A percentile compares a stretch with the other conserved stretches of the same genome.
Evolutionary conservation across 352 stramenopile species (phyloP).

Genomic region (Globisporangium paddicum): DNA sequence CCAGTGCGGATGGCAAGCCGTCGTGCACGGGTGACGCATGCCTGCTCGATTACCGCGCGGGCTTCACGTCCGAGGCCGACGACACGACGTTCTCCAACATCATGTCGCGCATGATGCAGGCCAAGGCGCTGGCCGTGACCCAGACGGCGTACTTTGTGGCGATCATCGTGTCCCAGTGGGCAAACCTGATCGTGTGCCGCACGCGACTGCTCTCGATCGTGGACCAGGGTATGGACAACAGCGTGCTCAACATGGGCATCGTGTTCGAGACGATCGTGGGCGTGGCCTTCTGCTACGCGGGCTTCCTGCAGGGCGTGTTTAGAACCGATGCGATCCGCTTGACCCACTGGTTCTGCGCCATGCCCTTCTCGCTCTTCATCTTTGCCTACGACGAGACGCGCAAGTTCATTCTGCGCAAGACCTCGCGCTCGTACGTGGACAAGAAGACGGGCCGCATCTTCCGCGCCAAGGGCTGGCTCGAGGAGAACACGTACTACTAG

Average conservation of each 20-base stretch:
- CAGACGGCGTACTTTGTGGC: constrained; percentile 81
- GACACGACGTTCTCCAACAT: constrained; percentile 50
- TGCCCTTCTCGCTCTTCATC: constrained; percentile 81
- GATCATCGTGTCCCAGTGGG: constrained; percentile 81
- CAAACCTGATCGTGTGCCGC: constrained; percentile 84
- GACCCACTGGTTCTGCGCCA: constrained; percentile 78
- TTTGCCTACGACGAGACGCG: constrained; percentile 84
- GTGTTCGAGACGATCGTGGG: constrained; percentile 83
- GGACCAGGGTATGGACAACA: constrained; percentile 86
- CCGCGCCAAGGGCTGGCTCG: constrained; percentile 61
- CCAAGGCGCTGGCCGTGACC: constrained; percentile 64
- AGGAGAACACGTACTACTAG: constrained; percentile 83
- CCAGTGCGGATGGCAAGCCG: constrained; percentile 11
- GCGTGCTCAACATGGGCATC: constrained; percentile 85
- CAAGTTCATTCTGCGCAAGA: constrained; percentile 83
- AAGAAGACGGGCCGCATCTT: constrained; percentile 46
- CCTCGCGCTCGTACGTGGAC: constrained; percentile 52
- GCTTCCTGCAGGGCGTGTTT: constrained; percentile 63
- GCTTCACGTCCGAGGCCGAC: constrained; percentile 31
- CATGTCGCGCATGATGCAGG: constrained; percentile 65
- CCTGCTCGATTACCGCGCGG: constrained; percentile 33
- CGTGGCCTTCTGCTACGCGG: constrained; percentile 69
- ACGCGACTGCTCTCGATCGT: constrained; percentile 81
- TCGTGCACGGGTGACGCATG: constrained; percentile 32
- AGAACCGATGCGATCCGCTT: constrained; percentile 70